phyloP scores from a whole-genome alignment of 176 grass and related monocot genomes.

The Carex scoparia region DNA sequence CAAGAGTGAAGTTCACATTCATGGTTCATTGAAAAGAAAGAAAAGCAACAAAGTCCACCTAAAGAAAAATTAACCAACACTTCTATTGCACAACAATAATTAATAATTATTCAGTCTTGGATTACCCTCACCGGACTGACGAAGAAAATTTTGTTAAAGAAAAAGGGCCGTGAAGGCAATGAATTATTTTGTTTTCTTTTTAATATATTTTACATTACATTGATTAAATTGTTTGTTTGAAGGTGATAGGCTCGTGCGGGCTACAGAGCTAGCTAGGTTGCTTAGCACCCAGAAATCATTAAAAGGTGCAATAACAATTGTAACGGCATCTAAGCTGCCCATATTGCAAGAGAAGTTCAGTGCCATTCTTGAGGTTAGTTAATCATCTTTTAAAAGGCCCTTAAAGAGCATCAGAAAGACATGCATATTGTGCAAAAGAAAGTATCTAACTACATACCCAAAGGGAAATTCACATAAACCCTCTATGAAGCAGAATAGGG shows the following conservation, averaged over 20 bases:
- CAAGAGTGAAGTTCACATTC: neutral
- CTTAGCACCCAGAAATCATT: constrained; percentile 81
- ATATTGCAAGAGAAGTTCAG: constrained; percentile 89
- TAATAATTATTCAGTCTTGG: neutral
- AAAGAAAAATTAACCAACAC: neutral
- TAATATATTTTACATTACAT: neutral
- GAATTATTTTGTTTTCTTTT: neutral
- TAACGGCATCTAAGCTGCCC: constrained; percentile 78
- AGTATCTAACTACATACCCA: neutral
- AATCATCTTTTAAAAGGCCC: neutral
- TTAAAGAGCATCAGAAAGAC: neutral
- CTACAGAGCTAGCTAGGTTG: constrained; percentile 72
- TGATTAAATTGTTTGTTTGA: constrained; percentile 19
- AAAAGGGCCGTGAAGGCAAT: neutral
- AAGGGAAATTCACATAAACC: neutral
- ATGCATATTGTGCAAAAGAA: neutral
- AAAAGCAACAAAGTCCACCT: neutral
- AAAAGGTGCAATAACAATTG: constrained; percentile 84
- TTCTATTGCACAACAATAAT: constrained; percentile 4
- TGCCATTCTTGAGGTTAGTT: constrained; percentile 63
- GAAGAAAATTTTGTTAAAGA: neutral
- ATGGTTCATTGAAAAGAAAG: neutral
- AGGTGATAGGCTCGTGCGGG: constrained; percentile 89
- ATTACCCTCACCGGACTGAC: neutral
- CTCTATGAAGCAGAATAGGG: neutral